Evolutionary conservation across 2,329 filamentous ascomycete species (phyloP), one percentile per base, ranked within the genome.

Genomic region (Diaporthe sp.): DNA sequence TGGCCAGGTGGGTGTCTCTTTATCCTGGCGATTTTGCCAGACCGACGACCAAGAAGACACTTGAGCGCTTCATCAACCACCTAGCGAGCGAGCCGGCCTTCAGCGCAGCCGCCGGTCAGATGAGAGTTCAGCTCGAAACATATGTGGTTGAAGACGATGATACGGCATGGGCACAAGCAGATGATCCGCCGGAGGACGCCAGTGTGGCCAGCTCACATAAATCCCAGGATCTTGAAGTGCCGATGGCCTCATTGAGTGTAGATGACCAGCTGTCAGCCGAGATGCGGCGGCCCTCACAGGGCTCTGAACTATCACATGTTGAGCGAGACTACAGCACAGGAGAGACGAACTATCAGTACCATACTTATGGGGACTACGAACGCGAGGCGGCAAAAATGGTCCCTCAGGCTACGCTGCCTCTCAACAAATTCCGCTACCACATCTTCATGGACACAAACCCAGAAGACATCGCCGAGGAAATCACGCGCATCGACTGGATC

Each of bases 401-500:
- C 65, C 92, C 96, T 0, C 90, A 90, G 55, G 91, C 92, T 0
- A 92, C 90, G 51, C 87, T 94, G 72, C 90, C 92, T 1, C 89
- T 98, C 77, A 94, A 92, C 79, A 98, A 98, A 83, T 88, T 93
- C 57, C 94, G 97, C 76, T 99, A 97, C 88, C 95, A 96, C 79
- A 92, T 94, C 71, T 94, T 98, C 79, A 98, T 98, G 93, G 94
- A 94, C 49, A 93, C 93, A 34, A 89, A 94, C 1, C 94, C 97
- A 72, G 94, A 98, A 77, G 91, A 95, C 67, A 93, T 98, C 79
- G 96, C 96, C 22, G 93, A 94, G 76, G 97, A 99, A 84, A 90
- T 99, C 80, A 98, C 97, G 5, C 90, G 96, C 76, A 98, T 99
- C 73, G 97, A 99, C 85, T 98, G 96, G 96, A 92, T 97, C 83